Evolutionary conservation across 2,329 filamentous ascomycete species (phyloP), one percentile per base, ranked within the genome.

Genomic region (Pestalotiopsis sp.): DNA sequence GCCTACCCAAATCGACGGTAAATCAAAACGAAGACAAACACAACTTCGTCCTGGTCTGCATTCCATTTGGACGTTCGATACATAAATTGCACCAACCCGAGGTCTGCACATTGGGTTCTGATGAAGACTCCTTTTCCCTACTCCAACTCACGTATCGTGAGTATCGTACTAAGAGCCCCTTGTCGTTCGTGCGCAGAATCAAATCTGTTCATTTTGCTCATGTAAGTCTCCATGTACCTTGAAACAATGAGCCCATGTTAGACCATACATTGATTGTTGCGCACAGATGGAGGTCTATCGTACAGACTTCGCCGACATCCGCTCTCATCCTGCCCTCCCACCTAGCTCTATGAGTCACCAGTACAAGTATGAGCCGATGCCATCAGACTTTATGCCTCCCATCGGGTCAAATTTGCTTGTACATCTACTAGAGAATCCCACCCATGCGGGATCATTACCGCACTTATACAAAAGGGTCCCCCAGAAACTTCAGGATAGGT

Each of bases 391-490:
- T 3, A 69, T 74, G 9, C 77, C 74, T 3, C 76, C 75, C 0
- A 70, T 77, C 14, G 75, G 76, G 2, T 56, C 72, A 2, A 73
- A 75, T 27, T 65, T 75, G 2, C 73, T 78, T 20, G 71, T 71
- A 23, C 75, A 77, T 67, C 67, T 77, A 23, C 75, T 75, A 49
- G 74, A 78, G 57, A 72, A 78, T 45, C 75, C 75, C 12, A 71
- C 72, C 3, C 69, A 77, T 11, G 74, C 76, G 17, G 70, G 72
- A n/a, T 67, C 73, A 0, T 56, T 71, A 2, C 70, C 73, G 1
- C 67, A 74, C 20, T 67, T 76, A 2, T 78, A 71, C 36, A 62
- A 58, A 73, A 36, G 70, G 20, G 67, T 75, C 20, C 76, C 75
- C 1, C 76, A 76, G 61, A 78, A 77, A 45, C 66, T 77, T 3